Conservation (phyloP, 768 basidiomycete species). For the Sarcodon sp. region DNA sequence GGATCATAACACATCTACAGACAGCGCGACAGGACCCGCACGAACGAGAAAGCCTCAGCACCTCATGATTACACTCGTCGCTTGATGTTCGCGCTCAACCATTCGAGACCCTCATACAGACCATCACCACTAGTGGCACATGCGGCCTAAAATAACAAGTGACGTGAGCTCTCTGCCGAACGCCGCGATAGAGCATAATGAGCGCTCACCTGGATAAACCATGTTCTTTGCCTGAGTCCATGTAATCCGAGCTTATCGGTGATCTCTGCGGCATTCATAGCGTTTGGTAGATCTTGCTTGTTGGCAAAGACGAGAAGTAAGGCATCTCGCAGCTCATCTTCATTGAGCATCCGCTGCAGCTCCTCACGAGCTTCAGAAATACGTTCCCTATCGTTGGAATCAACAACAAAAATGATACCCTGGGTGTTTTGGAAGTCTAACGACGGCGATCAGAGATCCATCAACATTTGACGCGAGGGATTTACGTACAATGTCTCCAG, state of each 20-base stretch:
- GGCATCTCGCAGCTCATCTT: slow-evolving; percentile 97
- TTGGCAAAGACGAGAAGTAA: slow-evolving; percentile 98
- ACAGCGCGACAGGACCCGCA: slow-evolving; percentile 9
- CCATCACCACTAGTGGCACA: slow-evolving; percentile 98
- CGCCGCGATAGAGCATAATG: not conserved
- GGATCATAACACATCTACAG: not conserved
- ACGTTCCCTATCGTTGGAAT: slow-evolving; percentile 99
- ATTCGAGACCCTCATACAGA: slow-evolving; percentile 96
- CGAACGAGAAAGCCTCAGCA: slow-evolving; percentile 25
- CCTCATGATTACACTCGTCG: slow-evolving; percentile 46
- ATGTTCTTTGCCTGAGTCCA: slow-evolving; percentile 90
- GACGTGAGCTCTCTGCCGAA: slow-evolving; percentile 5
- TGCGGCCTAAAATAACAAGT: slow-evolving; percentile 51
- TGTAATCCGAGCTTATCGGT: slow-evolving; percentile 99
- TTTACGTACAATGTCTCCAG: slow-evolving; percentile 95
- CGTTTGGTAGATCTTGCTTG: slow-evolving; percentile 99
- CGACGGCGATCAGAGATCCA: slow-evolving; percentile 5
- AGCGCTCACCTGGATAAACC: slow-evolving; percentile 84
- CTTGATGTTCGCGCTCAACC: slow-evolving; percentile 88
- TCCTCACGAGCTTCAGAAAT: slow-evolving; percentile 98
- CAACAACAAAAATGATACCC: slow-evolving; percentile 99
- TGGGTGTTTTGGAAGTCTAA: slow-evolving; percentile 99
- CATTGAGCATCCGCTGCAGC: slow-evolving; percentile 98
- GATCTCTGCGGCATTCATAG: slow-evolving; percentile 98
- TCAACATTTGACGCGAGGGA: slow-evolving; percentile 6